phyloP scores from a whole-genome alignment of 2,329 filamentous ascomycete genomes.

The Thermothelomyces thermophilus region DNA sequence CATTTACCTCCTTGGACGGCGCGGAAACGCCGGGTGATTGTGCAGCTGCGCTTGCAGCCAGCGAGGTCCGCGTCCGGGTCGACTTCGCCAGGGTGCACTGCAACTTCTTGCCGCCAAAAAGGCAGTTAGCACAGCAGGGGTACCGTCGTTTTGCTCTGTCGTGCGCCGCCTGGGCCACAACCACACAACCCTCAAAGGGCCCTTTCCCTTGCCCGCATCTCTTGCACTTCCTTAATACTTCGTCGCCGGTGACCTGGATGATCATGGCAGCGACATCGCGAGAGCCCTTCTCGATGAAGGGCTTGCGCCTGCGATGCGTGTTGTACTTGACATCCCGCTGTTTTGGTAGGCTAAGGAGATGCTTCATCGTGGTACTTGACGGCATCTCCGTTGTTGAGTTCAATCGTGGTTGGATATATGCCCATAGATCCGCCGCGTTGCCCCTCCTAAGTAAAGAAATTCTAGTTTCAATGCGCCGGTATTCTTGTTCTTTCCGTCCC shows the following conservation, averaged over 20 bases:
- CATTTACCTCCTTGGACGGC: background rate
- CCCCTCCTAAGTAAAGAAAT: background rate
- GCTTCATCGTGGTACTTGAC: slow-evolving; percentile 14
- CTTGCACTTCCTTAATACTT: slow-evolving; percentile 18
- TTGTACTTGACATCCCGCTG: slow-evolving; percentile 27
- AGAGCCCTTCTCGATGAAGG: slow-evolving; percentile 17
- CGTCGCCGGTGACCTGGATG: slow-evolving; percentile 29
- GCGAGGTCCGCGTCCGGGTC: slow-evolving; percentile 7
- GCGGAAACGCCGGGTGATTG: background rate
- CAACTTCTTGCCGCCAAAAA: slow-evolving; percentile 23
- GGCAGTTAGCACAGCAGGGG: slow-evolving; percentile 27
- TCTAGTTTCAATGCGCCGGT: background rate
- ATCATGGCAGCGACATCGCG: slow-evolving; percentile 27
- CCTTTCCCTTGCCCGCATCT: slow-evolving; percentile 25
- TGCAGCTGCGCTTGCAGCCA: too few relatives aligned
- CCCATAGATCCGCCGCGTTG: slow-evolving; percentile 22
- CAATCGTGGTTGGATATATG: slow-evolving; percentile 25
- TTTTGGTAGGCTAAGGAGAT: slow-evolving; percentile 24
- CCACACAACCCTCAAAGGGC: slow-evolving; percentile 26
- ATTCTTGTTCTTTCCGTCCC: background rate
- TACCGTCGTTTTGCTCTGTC: slow-evolving; percentile 14
- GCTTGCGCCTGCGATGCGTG: slow-evolving; percentile 1
- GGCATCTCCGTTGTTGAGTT: slow-evolving; percentile 7
- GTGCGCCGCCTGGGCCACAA: slow-evolving; percentile 15
- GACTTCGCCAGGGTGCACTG: slow-evolving; percentile 18